Base-by-base conservation (phyloP, 2,329 filamentous ascomycete species). In the Elsinoe australis region DNA sequence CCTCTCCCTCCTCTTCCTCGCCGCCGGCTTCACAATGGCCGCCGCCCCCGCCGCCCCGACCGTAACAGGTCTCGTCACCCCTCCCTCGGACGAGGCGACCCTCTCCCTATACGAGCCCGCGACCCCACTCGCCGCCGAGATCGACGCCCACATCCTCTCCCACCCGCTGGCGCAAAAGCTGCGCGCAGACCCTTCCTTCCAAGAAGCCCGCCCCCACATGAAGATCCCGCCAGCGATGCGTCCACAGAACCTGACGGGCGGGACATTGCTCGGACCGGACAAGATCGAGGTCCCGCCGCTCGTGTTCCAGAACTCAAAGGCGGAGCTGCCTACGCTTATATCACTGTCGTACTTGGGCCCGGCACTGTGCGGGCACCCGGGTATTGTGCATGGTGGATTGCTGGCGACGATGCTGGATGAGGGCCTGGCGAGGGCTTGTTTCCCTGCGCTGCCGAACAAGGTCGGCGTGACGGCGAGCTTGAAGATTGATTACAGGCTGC, bases 381-480 rank as follows among this genome's bases (percentile, higher is more conserved):
- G 85, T 2, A 87, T 96, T 53, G 78, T 95, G 5, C 92, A 96
- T 64, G 90, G 90, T 44, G 90, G 90, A 0, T 70, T 95, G 54
- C 71, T 96, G 49, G 90, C 90, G n/a, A 95, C 90, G 9, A 75
- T 96, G 63, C 71, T 96, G 47, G 90, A 96, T 61, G 90, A 96
- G 65, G 87, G 87, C 0, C 71, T 96, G 34, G 90, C 85, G 24
- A 75, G 87, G 48, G 94, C 87, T 65, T 94, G 86, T 61, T 95
- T 96, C 66, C 81, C 80, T 4, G 87, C 87, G 18, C 72, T 96
- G 60, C 90, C 90, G 22, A 87, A 90, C 61, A 85, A 87, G 56
- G 78, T 92, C 54, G 82, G 83, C 52, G 76, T 95, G 63, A 96
- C 92, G 32, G 92, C 90, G 45, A 90, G 82, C 60, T 70, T 98